Base-by-base conservation (phyloP, 257 asterid genomes). In the Primulina eburnea region DNA sequence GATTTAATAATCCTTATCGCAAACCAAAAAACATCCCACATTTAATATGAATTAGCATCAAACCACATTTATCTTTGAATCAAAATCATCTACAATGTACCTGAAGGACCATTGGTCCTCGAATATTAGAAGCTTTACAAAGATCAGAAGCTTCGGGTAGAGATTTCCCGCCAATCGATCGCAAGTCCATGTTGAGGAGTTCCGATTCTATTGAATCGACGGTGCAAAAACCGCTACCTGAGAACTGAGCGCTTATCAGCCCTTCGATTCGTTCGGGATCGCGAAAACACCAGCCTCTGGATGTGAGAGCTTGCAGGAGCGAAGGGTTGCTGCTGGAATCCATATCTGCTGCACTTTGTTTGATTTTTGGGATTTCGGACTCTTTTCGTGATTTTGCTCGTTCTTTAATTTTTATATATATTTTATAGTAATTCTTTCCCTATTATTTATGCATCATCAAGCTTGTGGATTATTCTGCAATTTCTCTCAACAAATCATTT, bases 41-140 rank as follows among this genome's bases (percentile, higher is more conserved):
- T 11, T 59, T 43, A 58, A 37, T 37, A 35, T 8, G 37, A 35
- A 10, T 3, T 28, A n/a, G 43, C 60, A 60, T 28, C 34, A 37
- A 59, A 43, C 1, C 17, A 16, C 32, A 56, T 59, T 14, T 17
- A 37, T 29, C 57, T 1, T 37, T 37, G 18, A 64, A 64, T 10
- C 12, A 64, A 64, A 38, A 17, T 18, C 18, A 28, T 28, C 18
- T 64, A 5, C 32, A 63, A 60, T 34, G 53, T 79, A 88, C 97
- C 88, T 90, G 97, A 76, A 90, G 96, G 74, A 90, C 82, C 65
- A 81, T 71, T 29, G 95, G 95, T 64, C 87, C 89, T 47, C 69
- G 87, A 16, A 90, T 74, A 77, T 81, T 89, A 75, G 96, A 73
- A 20, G 78, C 69, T 79, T 79, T 87, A 58, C 83, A 71, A 21